Evolutionary conservation across 2,329 filamentous ascomycete species (phyloP), one percentile per base, ranked within the genome.

Genomic region (Paecilomyces formosus): DNA sequence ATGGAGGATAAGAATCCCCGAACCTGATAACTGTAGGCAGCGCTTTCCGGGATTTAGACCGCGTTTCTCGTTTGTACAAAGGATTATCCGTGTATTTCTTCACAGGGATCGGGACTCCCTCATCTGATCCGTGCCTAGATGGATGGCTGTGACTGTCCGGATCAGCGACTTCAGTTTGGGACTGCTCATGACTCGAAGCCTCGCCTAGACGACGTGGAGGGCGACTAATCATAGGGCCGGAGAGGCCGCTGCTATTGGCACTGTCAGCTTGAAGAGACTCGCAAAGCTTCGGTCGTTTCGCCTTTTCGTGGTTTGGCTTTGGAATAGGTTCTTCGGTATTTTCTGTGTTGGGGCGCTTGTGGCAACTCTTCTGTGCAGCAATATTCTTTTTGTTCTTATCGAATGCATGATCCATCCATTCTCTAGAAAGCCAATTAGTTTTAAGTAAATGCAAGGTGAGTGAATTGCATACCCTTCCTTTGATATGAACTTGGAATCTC

Each of bases 391-490:
- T 57, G 22, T 63, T 55, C 3, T 33, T 65, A 35, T 58, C 58
- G 57, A 76, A 75, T 7, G 63, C 59, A 12, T 64, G 66, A 35
- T 74, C 65, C 68, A 76, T 71, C 65, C 67, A 72, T 15, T 62
- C 57, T 35, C 73, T 76, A 39, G 55, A 22, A 33, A 18, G 24
- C 53, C 28, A 57, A 62, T 58, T 64, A 63, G 58, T 15, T 62
- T 56, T 12, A 22, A 26, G 24, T 3, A 1, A 6, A 26, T 1
- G 2, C 24, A 26, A 26, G 11, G 53, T 35, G 31, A 22, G 12
- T 28, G n/a, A 15, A 45, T 22, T n/a, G 8, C 71, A 33, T 66
- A 74, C 72, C 60, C 56, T 2, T 53, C 15, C 59, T 66, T 76
- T 0, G 54, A 45, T 4, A 54, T 39, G 7, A 66, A 31, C 7